These are phyloP conservation scores for Kwoniella mangroviensis DNA, from an alignment of 768 basidiomycete genomes.

Conservation along the genomic window DNA sequence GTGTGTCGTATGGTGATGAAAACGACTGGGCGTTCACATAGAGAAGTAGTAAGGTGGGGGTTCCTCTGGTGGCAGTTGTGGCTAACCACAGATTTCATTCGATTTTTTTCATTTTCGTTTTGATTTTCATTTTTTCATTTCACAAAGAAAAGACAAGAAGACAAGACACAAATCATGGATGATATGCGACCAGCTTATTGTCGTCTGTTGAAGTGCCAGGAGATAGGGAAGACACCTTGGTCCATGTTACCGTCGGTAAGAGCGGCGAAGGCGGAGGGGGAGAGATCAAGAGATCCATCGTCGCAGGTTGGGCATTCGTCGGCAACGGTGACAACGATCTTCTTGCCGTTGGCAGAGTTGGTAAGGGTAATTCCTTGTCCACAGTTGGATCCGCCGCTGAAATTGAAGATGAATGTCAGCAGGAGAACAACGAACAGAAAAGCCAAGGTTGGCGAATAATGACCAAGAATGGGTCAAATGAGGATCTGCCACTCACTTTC, in stretches of 20 bases:
- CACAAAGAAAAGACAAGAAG: background rate
- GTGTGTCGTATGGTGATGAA: background rate
- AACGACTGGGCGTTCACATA: constrained; percentile 6
- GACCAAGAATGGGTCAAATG: background rate
- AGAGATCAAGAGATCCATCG: constrained; percentile 50
- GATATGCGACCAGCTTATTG: constrained; percentile 19
- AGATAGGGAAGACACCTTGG: constrained; percentile 45
- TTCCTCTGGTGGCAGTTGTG: background rate
- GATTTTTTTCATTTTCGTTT: background rate
- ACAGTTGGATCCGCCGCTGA: constrained; percentile 35
- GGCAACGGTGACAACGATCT: constrained; percentile 40
- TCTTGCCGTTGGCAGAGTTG: constrained; percentile 50
- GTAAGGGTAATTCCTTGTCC: constrained; percentile 47
- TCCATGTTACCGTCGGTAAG: constrained; percentile 36
- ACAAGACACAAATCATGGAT: background rate
- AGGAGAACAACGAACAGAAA: background rate
- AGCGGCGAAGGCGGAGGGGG: constrained; percentile 41
- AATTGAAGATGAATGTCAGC: background rate
- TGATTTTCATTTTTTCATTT: background rate
- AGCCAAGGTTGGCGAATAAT: background rate
- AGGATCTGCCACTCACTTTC: constrained; percentile 7
- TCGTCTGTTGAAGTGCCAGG: constrained; percentile 39
- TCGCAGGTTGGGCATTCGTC: constrained; percentile 54
- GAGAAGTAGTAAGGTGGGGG: background rate
- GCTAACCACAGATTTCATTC: background rate